Conservation (phyloP, 805 yeast genomes). For the Huiozyma naganishii region DNA sequence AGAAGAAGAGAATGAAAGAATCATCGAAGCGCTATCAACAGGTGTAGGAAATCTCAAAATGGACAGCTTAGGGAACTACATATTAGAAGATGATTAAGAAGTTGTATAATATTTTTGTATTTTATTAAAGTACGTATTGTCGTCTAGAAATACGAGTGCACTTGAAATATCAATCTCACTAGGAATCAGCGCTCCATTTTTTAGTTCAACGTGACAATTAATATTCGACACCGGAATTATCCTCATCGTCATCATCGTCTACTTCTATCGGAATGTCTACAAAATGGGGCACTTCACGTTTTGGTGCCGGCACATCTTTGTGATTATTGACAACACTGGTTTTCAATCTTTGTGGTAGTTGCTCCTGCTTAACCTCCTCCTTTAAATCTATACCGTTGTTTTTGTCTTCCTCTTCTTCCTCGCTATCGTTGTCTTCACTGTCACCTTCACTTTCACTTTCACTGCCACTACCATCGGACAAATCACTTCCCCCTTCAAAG, state of each 20-base stretch:
- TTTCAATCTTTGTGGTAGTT: slow-evolving; percentile 28
- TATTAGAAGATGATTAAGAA: slow-evolving; percentile 35
- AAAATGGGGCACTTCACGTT: background rate
- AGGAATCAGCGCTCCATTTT: background rate
- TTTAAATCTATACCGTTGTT: slow-evolving; percentile 14
- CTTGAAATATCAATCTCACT: background rate
- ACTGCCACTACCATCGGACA: slow-evolving; percentile 22
- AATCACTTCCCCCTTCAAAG: slow-evolving; percentile 23
- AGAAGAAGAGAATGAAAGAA: slow-evolving; percentile 44
- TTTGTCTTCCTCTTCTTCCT: slow-evolving; percentile 20
- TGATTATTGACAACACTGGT: slow-evolving; percentile 9
- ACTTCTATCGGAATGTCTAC: slow-evolving; percentile 22
- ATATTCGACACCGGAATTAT: slow-evolving; percentile 29
- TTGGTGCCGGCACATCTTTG: too few relatives aligned
- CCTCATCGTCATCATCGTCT: slow-evolving; percentile 28
- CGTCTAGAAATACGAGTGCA: background rate
- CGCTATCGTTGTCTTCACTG: slow-evolving; percentile 10
- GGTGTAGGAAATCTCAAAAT: slow-evolving; percentile 60
- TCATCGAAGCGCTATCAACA: slow-evolving; percentile 55
- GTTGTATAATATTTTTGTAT: too few relatives aligned
- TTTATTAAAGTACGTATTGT: background rate
- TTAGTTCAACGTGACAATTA: slow-evolving; percentile 11
- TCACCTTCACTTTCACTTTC: slow-evolving; percentile 13
- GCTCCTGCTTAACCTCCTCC: slow-evolving; percentile 10
- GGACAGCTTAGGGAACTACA: slow-evolving; percentile 78